Evolutionary conservation across 129 eudicot species (phyloP).

Genomic region (Saussurea involucrata): DNA sequence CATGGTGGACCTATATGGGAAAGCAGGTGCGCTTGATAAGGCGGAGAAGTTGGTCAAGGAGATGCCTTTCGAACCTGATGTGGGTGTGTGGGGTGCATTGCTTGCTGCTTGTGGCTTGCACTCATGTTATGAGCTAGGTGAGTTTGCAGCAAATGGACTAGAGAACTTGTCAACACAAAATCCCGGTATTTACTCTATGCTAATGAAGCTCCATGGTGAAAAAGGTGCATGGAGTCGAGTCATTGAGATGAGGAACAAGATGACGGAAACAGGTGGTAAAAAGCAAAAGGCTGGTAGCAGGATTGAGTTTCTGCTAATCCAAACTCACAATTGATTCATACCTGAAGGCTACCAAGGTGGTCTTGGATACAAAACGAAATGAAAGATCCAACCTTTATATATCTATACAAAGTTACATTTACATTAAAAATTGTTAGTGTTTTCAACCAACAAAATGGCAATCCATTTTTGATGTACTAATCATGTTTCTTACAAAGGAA

Average conservation of each 20-base stretch:
- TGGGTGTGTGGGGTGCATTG: conserved; percentile 87
- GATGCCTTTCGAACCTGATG: conserved; percentile 87
- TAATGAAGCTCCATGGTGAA: conserved; percentile 62
- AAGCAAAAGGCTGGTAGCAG: conserved; percentile 79
- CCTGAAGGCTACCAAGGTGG: not conserved
- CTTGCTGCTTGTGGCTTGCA: conserved; percentile 68
- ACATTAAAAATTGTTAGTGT: not conserved
- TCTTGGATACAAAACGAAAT: not conserved
- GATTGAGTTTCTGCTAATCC: conserved; percentile 35
- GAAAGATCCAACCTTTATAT: not conserved
- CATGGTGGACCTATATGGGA: conserved; percentile 89
- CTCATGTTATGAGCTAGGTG: conserved; percentile 45
- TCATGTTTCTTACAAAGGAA: not conserved
- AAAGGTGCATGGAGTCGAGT: conserved; percentile 50
- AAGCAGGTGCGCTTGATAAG: conserved; percentile 70
- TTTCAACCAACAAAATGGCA: not conserved
- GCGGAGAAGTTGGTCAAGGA: conserved; percentile 49
- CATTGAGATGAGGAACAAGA: conserved; percentile 38
- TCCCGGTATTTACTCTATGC: conserved; percentile 49
- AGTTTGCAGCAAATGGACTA: conserved; percentile 45
- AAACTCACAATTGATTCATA: not conserved
- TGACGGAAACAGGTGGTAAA: conserved; percentile 30
- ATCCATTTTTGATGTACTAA: not conserved
- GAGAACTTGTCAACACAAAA: conserved; percentile 45
- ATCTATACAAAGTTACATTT: not conserved